Evolutionary conservation across 2,329 filamentous ascomycete genomes (phyloP), one percentile per base, ranked within the genome.

Genomic region (Monilinia vaccinii-corymbosi): DNA sequence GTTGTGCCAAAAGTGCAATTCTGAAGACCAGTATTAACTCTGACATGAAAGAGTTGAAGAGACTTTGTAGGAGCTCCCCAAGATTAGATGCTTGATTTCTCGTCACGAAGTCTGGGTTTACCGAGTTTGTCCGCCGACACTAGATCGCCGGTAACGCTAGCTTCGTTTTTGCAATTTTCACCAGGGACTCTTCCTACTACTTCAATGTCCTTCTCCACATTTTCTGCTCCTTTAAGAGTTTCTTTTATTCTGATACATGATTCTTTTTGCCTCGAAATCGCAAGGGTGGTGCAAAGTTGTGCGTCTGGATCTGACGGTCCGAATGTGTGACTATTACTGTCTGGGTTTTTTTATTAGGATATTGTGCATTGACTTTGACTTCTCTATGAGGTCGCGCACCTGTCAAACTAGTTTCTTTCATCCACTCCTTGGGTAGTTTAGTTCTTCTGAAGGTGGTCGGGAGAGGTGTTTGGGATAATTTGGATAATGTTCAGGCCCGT

Each of bases 291-390:
- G 34, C 49, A 40, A 31, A 40, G 28, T 31, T 34, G 34, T 28
- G 36, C 34, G 10, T 42, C 14, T 31, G 23, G 23, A 40, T 52
- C 10, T 14, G 5, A 5, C 2, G 49, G 34, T 14, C 49, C 49
- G 16, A 40, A 40, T 9, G 18, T 9, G 11, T n/a, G 5, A 8
- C 16, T 28, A 11, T 1, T 38, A 1, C 18, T 7, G 4, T 6
- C 23, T 40, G 16, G 18, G 6, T 21, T 2, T 8, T 52, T 13
- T 3, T 14, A 10, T 40, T 40, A 14, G 34, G 21, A 28, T 21
- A 10, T 8, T 16, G 0, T 14, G 14, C 1, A 13, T 6, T 3
- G 9, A 28, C 0, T 1, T 3, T 5, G 2, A 5, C 1, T 9
- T n/a, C 14, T 1, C 8, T 6, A 5, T 10, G 18, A n/a, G 4